Percentiles rank a stretch among this genome's conserved stretches.
Conservation (phyloP, 108 stramenopile genomes). For the Cyclostephanos tholiformis region DNA sequence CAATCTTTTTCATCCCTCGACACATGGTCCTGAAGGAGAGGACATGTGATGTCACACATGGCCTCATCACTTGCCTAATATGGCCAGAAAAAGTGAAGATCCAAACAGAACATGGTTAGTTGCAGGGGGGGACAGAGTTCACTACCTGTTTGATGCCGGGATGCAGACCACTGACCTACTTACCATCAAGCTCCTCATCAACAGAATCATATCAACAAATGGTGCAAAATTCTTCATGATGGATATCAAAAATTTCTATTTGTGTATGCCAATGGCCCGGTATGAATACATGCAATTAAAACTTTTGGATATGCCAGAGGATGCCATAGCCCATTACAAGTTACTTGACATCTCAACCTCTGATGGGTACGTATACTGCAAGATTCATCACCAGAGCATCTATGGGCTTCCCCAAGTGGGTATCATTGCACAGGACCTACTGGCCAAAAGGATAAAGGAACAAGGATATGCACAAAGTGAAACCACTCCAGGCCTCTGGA, state of each 20-base stretch:
- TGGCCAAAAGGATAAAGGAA: not conserved
- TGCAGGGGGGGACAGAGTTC: no score
- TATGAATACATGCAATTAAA: slow-evolving; percentile 50
- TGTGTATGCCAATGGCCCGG: slow-evolving; percentile 30
- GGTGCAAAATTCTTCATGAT: slow-evolving; percentile 28
- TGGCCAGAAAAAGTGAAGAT: no score
- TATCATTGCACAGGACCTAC: slow-evolving; percentile 21
- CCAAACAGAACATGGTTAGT: no score
- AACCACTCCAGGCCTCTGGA: slow-evolving; percentile 54
- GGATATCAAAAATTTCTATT: slow-evolving; percentile 57
- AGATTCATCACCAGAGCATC: slow-evolving; percentile 44
- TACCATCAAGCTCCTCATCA: no score
- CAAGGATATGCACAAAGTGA: slow-evolving; percentile 34
- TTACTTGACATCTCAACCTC: not conserved
- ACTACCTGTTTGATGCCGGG: no score
- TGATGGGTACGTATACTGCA: slow-evolving; percentile 19
- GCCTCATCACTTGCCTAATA: no score
- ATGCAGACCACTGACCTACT: no score
- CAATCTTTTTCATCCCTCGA: no score
- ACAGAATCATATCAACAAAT: not conserved
- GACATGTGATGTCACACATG: no score
- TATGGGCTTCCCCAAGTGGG: slow-evolving; percentile 57
- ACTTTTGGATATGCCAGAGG: slow-evolving; percentile 8
- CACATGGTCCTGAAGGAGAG: no score
- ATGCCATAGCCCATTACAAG: slow-evolving; percentile 51